Percentiles rank a stretch among this genome's conserved stretches.
Evolutionary conservation across 169 alveolate species (phyloP).

Genomic region (Babesia bigemina): DNA sequence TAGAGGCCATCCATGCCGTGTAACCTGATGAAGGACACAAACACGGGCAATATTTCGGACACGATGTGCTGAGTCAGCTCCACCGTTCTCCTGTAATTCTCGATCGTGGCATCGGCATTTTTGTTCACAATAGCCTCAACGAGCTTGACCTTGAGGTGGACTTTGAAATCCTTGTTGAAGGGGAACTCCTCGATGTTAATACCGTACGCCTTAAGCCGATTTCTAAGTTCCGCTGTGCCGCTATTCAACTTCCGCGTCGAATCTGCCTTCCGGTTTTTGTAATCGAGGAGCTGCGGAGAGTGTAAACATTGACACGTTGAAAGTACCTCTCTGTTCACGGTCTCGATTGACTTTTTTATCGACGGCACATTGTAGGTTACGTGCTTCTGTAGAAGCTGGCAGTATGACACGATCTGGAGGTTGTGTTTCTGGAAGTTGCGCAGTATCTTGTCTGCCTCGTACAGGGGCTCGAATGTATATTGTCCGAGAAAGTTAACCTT

Average conservation of each 20-base stretch:
- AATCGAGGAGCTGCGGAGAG: conserved; percentile 31
- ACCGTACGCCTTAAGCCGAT: conserved; percentile 19
- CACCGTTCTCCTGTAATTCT: conserved; percentile 24
- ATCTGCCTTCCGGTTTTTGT: conserved; percentile 39
- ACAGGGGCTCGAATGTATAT: conserved; percentile 63
- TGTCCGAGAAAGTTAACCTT: conserved; percentile 63
- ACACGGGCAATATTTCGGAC: conserved; percentile 14
- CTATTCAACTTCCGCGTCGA: conserved; percentile 38
- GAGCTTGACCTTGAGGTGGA: conserved; percentile 28
- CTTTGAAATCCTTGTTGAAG: conserved; percentile 26
- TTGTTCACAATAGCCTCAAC: conserved; percentile 28
- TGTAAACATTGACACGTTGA: not conserved
- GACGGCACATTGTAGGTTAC: conserved; percentile 48
- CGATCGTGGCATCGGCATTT: conserved; percentile 21
- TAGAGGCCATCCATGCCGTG: conserved; percentile 40
- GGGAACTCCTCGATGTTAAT: conserved; percentile 44
- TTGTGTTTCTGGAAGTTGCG: conserved; percentile 44
- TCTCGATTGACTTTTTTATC: conserved; percentile 29
- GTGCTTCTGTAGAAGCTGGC: conserved; percentile 54
- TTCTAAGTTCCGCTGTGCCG: conserved; percentile 18
- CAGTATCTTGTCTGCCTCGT: conserved; percentile 54
- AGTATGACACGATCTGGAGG: conserved; percentile 61
- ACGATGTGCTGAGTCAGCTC: conserved; percentile 1
- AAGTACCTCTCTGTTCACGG: conserved; percentile 31
- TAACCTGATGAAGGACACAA: conserved; percentile 23